Conservation (phyloP, 768 basidiomycete species). For the Epithele typhae region DNA sequence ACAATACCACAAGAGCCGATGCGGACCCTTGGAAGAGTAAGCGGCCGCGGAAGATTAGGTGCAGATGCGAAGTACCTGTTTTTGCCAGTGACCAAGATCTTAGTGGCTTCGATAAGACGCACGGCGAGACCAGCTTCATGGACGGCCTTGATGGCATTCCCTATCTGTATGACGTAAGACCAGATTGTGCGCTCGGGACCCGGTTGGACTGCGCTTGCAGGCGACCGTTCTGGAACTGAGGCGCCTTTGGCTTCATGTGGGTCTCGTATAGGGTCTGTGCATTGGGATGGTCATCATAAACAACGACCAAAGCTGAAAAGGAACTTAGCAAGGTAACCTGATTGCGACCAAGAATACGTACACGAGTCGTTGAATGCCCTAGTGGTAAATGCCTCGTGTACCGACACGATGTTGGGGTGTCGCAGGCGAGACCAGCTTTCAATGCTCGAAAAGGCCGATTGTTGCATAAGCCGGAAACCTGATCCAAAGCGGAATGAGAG, state of each 20-base stretch:
- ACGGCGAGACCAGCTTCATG: conserved; percentile 81
- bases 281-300: conserved; percentile 85
- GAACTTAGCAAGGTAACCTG: too few relatives aligned
- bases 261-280: conserved; percentile 77
- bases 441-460: conserved; percentile 74
- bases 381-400: conserved; percentile 94
- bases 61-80: conserved; percentile 54
- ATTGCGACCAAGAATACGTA: conserved; percentile 37
- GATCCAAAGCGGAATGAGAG: too few relatives aligned
- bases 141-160: conserved; percentile 78
- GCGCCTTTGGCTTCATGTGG: conserved; percentile 59
- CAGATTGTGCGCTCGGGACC: conserved; percentile 84
- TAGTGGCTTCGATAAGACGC: conserved; percentile 79
- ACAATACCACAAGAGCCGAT: conserved; percentile 83
- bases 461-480: conserved; percentile 84
- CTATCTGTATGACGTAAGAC: conserved; percentile 90
- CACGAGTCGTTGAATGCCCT: conserved; percentile 90
- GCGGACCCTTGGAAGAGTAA: conserved; percentile 52
- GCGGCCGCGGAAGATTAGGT: neutral
- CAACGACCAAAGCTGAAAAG: conserved; percentile 82
- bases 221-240: conserved; percentile 32
- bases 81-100: conserved; percentile 84
- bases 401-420: conserved; percentile 80
- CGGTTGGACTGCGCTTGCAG: conserved; percentile 28
- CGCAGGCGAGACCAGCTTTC: conserved; percentile 82